Evolutionary conservation across 352 stramenopile genomes (phyloP), one percentile per base, ranked within the genome.

Genomic region (Phytophthora melonis): DNA sequence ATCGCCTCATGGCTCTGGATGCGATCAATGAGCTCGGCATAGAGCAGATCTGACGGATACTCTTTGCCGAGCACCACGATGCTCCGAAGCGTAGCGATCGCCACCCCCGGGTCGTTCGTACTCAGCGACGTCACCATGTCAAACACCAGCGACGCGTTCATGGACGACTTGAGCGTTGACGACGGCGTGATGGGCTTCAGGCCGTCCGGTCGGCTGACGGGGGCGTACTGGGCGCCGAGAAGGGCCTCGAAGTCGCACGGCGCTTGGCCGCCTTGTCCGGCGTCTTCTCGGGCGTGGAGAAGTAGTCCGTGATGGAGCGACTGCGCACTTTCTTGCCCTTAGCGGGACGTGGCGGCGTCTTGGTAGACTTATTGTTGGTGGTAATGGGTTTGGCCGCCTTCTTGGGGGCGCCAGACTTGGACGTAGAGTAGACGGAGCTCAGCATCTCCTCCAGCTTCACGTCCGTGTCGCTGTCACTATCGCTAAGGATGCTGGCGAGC

Each of bases 51-150:
- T 4, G 87, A 93, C 39, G 89, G 87, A 63, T 94, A 94, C 66
- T 94, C 88, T 63, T 93, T 95, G 6, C 88, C 89, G 18, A 95
- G 78, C 30, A 93, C 87, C n/a, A 96, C 89, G 57, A 96, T 88
- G 54, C 82, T 93, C 14, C 87, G 81, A 25, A 96, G 77, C 5
- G 89, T 89, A 41, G 86, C 84, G 63, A 93, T 93, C 13, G 86
- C 89, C 0, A 92, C 86, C 11, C 86, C 87, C 0, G 89, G 89
- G 72, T 96, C 88, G 63, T 93, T 96, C 4, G 89, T 96, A 70
- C 87, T 93, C 54, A 96, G 72, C 49, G 87, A 91, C 65, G 86
- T 93, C 58, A 93, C 87, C 84, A 94, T 94, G 55, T 94, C 87
- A 36, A 92, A 94, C 59, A 90, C 87, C 36, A 94, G 81, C 25